These are phyloP conservation scores for Adansonia digitata DNA, from an alignment of 345 rosid genomes.

Conservation along the genomic window DNA sequence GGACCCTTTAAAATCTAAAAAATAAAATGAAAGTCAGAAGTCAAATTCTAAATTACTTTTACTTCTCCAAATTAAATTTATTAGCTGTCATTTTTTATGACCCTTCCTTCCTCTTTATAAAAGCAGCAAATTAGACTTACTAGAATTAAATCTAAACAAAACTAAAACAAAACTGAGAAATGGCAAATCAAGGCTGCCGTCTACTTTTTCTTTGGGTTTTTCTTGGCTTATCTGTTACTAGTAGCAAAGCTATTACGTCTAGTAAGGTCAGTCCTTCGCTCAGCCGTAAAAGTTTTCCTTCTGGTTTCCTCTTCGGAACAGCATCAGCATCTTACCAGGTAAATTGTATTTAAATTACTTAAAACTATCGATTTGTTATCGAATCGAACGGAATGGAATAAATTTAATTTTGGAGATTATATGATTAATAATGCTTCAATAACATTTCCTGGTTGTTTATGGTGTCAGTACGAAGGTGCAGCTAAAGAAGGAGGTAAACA, in stretches of 20 bases:
- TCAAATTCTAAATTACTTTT: too few species aligned
- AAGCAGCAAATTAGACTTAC: too few species aligned
- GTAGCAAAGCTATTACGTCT: background rate
- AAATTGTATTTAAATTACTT: background rate
- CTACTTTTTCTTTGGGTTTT: background rate
- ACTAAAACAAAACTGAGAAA: background rate
- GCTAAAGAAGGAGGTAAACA: constrained; percentile 27
- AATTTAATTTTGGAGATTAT: background rate
- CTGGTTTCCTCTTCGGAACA: constrained; percentile 39
- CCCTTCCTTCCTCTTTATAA: too few species aligned
- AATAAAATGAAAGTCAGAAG: too few species aligned
- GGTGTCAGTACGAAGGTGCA: constrained; percentile 40
- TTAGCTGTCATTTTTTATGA: too few species aligned
- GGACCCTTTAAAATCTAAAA: background rate
- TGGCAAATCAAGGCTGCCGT: background rate
- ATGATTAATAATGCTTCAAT: background rate
- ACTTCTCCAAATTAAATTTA: too few species aligned
- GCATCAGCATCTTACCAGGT: constrained; percentile 46
- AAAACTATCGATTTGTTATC: background rate
- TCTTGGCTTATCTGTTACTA: background rate
- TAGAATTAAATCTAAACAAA: background rate
- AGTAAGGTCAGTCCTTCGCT: background rate
- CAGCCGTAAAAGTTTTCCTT: constrained; percentile 27
- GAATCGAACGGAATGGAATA: too few species aligned
- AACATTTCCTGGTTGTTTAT: background rate